Conservation (phyloP, 495 filamentous ascomycete genomes). For the Daldinia decipiens region DNA sequence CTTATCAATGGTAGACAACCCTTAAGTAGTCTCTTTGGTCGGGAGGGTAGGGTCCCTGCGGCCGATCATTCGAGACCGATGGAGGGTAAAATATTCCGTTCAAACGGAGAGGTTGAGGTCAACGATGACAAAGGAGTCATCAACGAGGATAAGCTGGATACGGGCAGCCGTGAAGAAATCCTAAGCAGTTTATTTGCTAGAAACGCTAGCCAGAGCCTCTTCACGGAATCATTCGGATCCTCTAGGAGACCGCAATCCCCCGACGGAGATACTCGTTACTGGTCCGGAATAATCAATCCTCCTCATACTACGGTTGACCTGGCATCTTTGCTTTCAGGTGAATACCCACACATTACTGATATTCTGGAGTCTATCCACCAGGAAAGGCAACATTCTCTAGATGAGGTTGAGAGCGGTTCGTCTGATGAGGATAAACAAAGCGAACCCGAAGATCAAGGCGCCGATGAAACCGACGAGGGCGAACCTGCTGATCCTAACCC, state of each 20-base stretch:
- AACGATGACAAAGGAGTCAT: conserved; percentile 57
- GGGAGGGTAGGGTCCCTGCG: conserved; percentile 68
- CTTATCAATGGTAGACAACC: conserved; percentile 80
- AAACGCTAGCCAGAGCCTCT: conserved; percentile 49
- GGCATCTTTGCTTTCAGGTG: conserved; percentile 51
- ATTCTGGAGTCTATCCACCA: conserved; percentile 47
- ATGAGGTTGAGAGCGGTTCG: conserved; percentile 39
- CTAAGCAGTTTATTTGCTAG: conserved; percentile 53
- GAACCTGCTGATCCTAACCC: conserved; percentile 24
- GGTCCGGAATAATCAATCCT: conserved; percentile 54
- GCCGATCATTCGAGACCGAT: conserved; percentile 66
- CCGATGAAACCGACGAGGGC: conserved; percentile 35
- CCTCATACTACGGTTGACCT: conserved; percentile 53
- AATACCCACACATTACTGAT: conserved; percentile 43
- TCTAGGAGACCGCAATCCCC: conserved; percentile 46
- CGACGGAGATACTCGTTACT: conserved; percentile 49
- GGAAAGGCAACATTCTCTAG: conserved; percentile 26
- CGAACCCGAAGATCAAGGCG: conserved; percentile 34
- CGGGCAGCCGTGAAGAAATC: conserved; percentile 53
- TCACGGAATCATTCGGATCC: conserved; percentile 47
- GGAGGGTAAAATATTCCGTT: conserved; percentile 70
- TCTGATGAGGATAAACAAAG: conserved; percentile 46
- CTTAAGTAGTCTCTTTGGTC: conserved; percentile 76
- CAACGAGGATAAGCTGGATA: conserved; percentile 56
- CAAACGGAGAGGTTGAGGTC: conserved; percentile 70